Evolutionary conservation across 768 basidiomycete species (phyloP).

Genomic region (Porphyrellus cyaneotinctus): DNA sequence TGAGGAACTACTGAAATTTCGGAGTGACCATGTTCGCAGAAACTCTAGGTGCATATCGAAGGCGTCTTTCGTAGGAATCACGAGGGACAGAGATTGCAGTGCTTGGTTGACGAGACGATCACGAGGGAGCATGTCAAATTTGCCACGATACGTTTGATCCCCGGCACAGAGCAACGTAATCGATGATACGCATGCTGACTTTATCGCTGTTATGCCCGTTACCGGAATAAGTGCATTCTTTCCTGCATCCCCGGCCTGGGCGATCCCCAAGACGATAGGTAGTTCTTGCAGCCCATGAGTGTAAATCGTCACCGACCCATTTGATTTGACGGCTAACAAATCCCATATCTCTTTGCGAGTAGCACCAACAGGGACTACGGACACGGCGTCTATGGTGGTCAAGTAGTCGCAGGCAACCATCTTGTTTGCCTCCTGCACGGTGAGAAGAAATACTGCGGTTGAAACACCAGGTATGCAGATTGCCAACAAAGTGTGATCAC

Average conservation of each 20-base stretch:
- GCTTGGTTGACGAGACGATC: constrained; percentile 55
- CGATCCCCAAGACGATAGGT: constrained; percentile 32
- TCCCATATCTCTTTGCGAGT: constrained; percentile 66
- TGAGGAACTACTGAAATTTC: constrained; percentile 39
- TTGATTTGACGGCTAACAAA: constrained; percentile 59
- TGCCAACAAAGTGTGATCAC: constrained; percentile 50
- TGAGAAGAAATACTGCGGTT: constrained; percentile 46
- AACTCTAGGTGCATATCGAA: constrained; percentile 56
- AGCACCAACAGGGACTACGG: constrained; percentile 54
- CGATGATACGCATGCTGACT: constrained; percentile 47
- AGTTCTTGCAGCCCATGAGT: constrained; percentile 57
- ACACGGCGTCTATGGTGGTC: constrained; percentile 42
- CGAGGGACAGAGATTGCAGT: constrained; percentile 59
- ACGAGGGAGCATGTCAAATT: constrained; percentile 53
- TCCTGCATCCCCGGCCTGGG: constrained; percentile 8
- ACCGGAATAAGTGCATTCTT: constrained; percentile 10
- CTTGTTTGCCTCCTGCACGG: constrained; percentile 36
- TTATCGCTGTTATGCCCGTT: constrained; percentile 40
- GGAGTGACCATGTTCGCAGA: constrained; percentile 53
- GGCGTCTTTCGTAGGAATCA: constrained; percentile 52
- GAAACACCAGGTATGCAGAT: constrained; percentile 50
- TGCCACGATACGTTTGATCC: constrained; percentile 42
- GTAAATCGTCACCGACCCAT: constrained; percentile 50
- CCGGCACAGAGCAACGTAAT: constrained; percentile 53
- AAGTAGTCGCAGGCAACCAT: constrained; percentile 40